phyloP scores from a whole-genome alignment of 768 basidiomycete genomes.

The Kwoniella shandongensis region DNA sequence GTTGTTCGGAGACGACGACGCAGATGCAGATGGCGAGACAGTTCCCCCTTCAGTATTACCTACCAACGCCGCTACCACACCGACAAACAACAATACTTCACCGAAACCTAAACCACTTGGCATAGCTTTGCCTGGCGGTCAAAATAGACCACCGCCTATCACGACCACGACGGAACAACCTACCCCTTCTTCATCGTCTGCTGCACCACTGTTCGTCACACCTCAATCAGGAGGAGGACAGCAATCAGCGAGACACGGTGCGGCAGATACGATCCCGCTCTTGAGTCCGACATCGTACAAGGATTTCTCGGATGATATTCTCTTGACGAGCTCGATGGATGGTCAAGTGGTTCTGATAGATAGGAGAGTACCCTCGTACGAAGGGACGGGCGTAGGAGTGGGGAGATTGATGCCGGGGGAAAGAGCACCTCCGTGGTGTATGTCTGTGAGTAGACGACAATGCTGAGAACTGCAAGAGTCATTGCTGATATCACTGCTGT shows the following conservation, averaged over 20 bases:
- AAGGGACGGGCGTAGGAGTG: constrained; percentile 64
- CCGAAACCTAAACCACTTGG: constrained; percentile 16
- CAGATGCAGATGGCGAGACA: constrained; percentile 62
- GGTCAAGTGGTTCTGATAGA: constrained; percentile 94
- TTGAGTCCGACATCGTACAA: constrained; percentile 65
- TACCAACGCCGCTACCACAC: constrained; percentile 19
- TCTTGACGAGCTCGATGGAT: constrained; percentile 87
- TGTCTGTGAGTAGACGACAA: constrained; percentile 73
- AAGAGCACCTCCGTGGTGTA: constrained; percentile 92
- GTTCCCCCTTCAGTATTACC: constrained; percentile 26
- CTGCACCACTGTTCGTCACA: constrained; percentile 19
- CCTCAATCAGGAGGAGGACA: constrained; percentile 22
- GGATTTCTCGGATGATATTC: constrained; percentile 72
- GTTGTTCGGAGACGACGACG: constrained; percentile 77
- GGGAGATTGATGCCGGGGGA: constrained; percentile 86
- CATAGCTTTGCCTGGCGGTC: constrained; percentile 28
- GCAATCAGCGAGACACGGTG: constrained; percentile 12
- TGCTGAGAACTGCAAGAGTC: not conserved
- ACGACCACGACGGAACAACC: constrained; percentile 15
- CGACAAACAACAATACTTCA: constrained; percentile 10
- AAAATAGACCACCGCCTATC: constrained; percentile 10
- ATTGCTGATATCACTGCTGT: constrained; percentile 6
- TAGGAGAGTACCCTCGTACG: constrained; percentile 59
- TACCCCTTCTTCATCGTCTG: constrained; percentile 26
- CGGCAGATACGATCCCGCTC: constrained; percentile 50